Evolutionary conservation across 441 rosid species (phyloP).

Genomic region (Theobroma grandiflorum): DNA sequence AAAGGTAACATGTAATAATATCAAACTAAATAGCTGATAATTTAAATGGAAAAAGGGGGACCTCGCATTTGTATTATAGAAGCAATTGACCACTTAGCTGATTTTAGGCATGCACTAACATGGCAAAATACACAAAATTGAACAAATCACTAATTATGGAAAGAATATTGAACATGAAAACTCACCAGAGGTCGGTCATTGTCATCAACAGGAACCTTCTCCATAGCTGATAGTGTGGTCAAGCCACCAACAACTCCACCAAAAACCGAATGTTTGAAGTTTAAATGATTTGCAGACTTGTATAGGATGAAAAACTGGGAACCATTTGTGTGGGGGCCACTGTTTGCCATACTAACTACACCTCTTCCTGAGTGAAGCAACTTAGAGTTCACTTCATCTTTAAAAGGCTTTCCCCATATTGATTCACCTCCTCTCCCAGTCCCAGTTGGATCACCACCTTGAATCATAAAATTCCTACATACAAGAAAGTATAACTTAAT

Average conservation of each 20-base stretch:
- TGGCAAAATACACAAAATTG: constrained; percentile 1
- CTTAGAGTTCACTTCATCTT: constrained; percentile 91
- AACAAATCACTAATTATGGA: constrained; percentile 5
- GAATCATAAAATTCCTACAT: constrained; percentile 93
- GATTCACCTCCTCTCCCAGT: constrained; percentile 95
- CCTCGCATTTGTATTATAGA: not conserved
- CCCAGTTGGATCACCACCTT: constrained; percentile 98
- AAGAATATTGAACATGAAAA: constrained; percentile 4
- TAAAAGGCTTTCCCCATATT: constrained; percentile 96
- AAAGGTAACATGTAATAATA: not conserved
- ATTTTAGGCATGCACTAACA: not conserved
- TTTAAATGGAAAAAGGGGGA: not conserved
- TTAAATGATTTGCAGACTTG: constrained; percentile 94
- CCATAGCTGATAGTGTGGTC: constrained; percentile 84
- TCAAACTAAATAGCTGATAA: constrained; percentile 1
- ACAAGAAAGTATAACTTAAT: not conserved
- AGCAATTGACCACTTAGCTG: not conserved
- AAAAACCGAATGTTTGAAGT: constrained; percentile 92
- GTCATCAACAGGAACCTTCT: constrained; percentile 85
- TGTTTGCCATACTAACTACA: constrained; percentile 96
- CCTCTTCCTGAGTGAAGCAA: constrained; percentile 94
- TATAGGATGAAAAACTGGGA: constrained; percentile 96
- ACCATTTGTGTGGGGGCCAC: constrained; percentile 97
- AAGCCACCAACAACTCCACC: constrained; percentile 95
- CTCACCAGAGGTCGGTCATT: constrained; percentile 83